Percentiles rank a stretch among this genome's conserved stretches.
Conservation (phyloP, 2,329 filamentous ascomycete genomes). For the Aspergillus ochraceoroseus region DNA sequence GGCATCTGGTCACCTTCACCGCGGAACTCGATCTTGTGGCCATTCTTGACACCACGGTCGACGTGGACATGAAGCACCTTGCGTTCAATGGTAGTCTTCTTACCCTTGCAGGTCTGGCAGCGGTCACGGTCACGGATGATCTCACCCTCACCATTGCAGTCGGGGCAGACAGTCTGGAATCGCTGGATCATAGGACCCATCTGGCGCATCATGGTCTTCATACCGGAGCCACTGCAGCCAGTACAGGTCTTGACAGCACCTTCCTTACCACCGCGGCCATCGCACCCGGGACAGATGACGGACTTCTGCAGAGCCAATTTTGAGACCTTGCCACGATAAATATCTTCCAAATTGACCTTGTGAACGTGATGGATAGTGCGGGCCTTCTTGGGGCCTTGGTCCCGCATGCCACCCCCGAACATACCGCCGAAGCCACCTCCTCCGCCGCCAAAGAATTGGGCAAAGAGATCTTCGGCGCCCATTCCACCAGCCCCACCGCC, state of each 20-base stretch:
- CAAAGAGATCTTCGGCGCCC: slow-evolving; percentile 93
- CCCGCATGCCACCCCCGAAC: slow-evolving; percentile 72
- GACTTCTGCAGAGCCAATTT: slow-evolving; percentile 97
- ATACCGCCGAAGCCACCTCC: slow-evolving; percentile 69
- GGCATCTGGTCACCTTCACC: slow-evolving; percentile 96
- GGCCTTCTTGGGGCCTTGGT: slow-evolving; percentile 80
- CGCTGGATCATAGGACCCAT: slow-evolving; percentile 99
- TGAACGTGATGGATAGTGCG: slow-evolving; percentile 97
- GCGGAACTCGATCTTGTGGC: slow-evolving; percentile 94
- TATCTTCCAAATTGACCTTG: slow-evolving; percentile 95
- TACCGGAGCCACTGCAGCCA: slow-evolving; percentile 87
- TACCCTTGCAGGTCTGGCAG: slow-evolving; percentile 93
- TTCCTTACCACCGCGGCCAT: slow-evolving; percentile 92
- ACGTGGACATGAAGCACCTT: slow-evolving; percentile 98
- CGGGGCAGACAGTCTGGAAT: slow-evolving; percentile 97
- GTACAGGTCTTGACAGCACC: slow-evolving; percentile 91
- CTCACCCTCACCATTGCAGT: slow-evolving; percentile 96
- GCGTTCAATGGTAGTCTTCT: slow-evolving; percentile 96
- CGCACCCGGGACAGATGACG: slow-evolving; percentile 91
- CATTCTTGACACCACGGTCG: slow-evolving; percentile 86
- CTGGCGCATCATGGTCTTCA: slow-evolving; percentile 99
- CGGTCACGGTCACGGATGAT: slow-evolving; percentile 94
- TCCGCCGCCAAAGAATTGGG: slow-evolving; percentile 86
- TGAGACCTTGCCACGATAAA: slow-evolving; percentile 96
- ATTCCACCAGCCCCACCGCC: slow-evolving; percentile 80